A percentile compares a stretch with the other conserved stretches of the same genome.
These are phyloP conservation scores for Podospora comata DNA, from an alignment of 495 filamentous ascomycete species.

Conservation along the genomic window DNA sequence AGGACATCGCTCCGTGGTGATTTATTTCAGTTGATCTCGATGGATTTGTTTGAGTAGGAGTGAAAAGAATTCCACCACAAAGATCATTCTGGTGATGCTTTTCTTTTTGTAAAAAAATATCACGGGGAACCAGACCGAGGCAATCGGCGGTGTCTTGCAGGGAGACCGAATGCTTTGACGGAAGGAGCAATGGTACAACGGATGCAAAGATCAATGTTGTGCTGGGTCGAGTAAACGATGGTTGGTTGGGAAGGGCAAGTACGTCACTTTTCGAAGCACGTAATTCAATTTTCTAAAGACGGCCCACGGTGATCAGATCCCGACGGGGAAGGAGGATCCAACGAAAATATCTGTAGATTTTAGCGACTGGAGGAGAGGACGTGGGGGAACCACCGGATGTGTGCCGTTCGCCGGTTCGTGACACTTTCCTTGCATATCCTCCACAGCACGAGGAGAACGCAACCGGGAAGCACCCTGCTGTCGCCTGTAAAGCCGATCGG, in stretches of 20 bases:
- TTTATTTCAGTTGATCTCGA: conserved; percentile 13
- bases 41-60: conserved; percentile 43
- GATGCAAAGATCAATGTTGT: not conserved
- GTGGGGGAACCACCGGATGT: no score
- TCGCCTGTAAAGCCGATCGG: not conserved
- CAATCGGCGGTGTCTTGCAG: not conserved
- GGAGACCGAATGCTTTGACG: not conserved
- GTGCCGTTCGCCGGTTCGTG: no score
- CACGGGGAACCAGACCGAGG: not conserved
- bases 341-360: no score
- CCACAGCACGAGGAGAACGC: not conserved
- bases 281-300: not conserved
- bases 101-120: not conserved
- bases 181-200: not conserved
- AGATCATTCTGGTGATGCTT: conserved; percentile 31
- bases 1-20: not conserved
- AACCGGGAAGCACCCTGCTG: not conserved
- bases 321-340: not conserved
- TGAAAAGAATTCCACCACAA: conserved; percentile 43
- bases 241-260: not conserved
- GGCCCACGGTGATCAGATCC: not conserved
- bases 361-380: no score
- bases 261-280: not conserved
- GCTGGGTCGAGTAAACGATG: not conserved
- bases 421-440: not conserved